Evolutionary conservation across 495 filamentous ascomycete genomes (phyloP), one percentile per base, ranked within the genome.

Genomic region (Bombardia bombarda): DNA sequence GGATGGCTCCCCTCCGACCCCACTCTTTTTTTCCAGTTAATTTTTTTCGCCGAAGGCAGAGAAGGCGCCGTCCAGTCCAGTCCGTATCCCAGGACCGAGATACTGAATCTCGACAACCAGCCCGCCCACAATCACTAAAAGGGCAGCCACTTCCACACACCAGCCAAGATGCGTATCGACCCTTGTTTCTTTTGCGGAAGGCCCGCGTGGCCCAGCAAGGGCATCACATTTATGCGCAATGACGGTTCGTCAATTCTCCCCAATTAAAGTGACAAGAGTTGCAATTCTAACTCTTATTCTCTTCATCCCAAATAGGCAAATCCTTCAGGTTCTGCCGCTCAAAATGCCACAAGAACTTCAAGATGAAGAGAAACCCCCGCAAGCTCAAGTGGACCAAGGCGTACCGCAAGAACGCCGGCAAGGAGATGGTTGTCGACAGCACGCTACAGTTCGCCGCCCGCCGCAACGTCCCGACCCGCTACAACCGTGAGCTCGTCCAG

Each of bases 261-360:
- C 20, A 36, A 19, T 33, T 37, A 42, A 38, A 31, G 28, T 12
- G 8, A 6, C n/a, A 40, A 32, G 14, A 28, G 24, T 26, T 12
- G 21, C n/a, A n/a, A n/a, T 24, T 21, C 34, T 46, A 14, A 47
- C 41, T 10, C n/a, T 26, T 25, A 14, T 14, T 20, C 39, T 43
- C 10, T 22, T 19, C 7, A 10, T 32, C 28, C 22, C 32, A 8
- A 30, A 3, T 38, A 62, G 84, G 83, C 47, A 78, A 80, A 55
- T 69, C 75, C 43, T 86, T 86, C 65, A 65, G 73, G 41, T 77
- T 78, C 75, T 94, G 87, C 73, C 75, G 87, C 32, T 80, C 74
- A 46, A 96, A 95, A 74, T 95, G 90, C 73, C 87, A 94, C 68
- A 87, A 89, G 71, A 93, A 93, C 73, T 95, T 96, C 79, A 95